A percentile compares a stretch with the other conserved stretches of the same genome.
Evolutionary conservation across 257 asterid genomes (phyloP).

Genomic region (Pogostemon cablin): DNA sequence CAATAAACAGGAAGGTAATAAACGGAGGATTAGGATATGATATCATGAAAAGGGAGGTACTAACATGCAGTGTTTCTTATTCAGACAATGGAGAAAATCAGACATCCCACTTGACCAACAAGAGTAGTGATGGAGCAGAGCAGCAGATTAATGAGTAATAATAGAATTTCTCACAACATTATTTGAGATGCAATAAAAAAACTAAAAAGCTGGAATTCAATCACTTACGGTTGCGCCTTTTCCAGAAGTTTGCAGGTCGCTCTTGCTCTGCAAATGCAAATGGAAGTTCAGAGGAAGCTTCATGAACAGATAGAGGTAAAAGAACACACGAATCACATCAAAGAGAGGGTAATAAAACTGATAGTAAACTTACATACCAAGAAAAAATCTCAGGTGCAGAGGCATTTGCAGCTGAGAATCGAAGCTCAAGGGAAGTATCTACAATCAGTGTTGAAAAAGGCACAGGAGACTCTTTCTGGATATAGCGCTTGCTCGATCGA

Average conservation of each 20-base stretch:
- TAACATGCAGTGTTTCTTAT: conserved; percentile 31
- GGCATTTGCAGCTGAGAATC: conserved; percentile 77
- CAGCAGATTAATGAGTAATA: conserved; percentile 71
- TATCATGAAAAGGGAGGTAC: not conserved
- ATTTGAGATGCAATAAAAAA: not conserved
- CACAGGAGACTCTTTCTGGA: conserved; percentile 75
- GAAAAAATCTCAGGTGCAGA: conserved; percentile 64
- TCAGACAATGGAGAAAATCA: conserved; percentile 53
- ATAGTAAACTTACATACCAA: not conserved
- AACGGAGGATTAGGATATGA: conserved; percentile 14
- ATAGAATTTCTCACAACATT: conserved; percentile 5
- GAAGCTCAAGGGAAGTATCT: conserved; percentile 95
- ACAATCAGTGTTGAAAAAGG: conserved; percentile 81
- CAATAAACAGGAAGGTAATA: conserved; percentile 54
- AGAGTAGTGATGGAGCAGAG: conserved; percentile 48
- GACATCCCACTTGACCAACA: conserved; percentile 38
- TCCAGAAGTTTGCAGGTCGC: conserved; percentile 57
- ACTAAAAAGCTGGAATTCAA: not conserved
- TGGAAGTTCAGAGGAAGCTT: conserved; percentile 92
- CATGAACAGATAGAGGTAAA: conserved; percentile 89
- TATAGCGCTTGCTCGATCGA: conserved; percentile 61
- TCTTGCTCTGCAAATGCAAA: conserved; percentile 73
- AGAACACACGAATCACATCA: not conserved
- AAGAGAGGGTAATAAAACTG: not conserved
- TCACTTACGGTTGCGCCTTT: conserved; percentile 23